Conservation (phyloP, 208 protist genomes). For the Blastocrithidia nonstop region DNA sequence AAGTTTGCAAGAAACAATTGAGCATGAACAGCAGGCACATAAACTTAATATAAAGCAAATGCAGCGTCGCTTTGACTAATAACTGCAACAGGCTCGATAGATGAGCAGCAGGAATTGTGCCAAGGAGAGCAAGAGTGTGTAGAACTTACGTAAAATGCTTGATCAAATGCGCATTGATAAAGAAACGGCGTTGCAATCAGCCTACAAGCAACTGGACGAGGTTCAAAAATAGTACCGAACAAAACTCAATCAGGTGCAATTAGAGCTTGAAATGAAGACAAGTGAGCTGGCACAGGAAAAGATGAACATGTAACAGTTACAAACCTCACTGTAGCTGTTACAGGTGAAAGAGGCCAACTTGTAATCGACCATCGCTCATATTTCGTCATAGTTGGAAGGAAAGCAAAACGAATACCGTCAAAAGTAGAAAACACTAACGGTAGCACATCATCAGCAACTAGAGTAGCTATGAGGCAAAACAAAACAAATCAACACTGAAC, state of each 20-base stretch:
- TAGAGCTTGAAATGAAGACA: slow-evolving; percentile 15
- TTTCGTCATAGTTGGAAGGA: slow-evolving; percentile 32
- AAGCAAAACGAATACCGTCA: slow-evolving; percentile 32
- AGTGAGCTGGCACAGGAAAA: slow-evolving; percentile 40
- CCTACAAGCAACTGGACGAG: slow-evolving; percentile 25
- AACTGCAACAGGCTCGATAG: too few species aligned
- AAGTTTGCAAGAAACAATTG: too few species aligned
- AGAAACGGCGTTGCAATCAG: slow-evolving; percentile 21
- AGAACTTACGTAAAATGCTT: slow-evolving; percentile 31
- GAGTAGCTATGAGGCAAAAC: slow-evolving; percentile 39
- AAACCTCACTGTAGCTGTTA: slow-evolving; percentile 40
- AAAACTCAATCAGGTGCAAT: slow-evolving; percentile 33
- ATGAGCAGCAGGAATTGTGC: too few species aligned
- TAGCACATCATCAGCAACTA: slow-evolving; percentile 27
- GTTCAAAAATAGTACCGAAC: slow-evolving; percentile 34
- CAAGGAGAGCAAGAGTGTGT: slow-evolving; percentile 32
- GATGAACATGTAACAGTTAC: slow-evolving; percentile 28
- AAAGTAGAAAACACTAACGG: slow-evolving; percentile 24
- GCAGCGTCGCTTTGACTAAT: too few species aligned
- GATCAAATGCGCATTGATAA: slow-evolving; percentile 43
- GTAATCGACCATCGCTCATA: slow-evolving; percentile 17
- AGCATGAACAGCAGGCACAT: too few species aligned
- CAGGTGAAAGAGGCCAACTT: slow-evolving; percentile 27
- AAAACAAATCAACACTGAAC: slow-evolving; percentile 18
- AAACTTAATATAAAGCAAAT: too few species aligned